Conservation (phyloP, 2,329 filamentous ascomycete species). For the Pseudogymnoascus sp. region DNA sequence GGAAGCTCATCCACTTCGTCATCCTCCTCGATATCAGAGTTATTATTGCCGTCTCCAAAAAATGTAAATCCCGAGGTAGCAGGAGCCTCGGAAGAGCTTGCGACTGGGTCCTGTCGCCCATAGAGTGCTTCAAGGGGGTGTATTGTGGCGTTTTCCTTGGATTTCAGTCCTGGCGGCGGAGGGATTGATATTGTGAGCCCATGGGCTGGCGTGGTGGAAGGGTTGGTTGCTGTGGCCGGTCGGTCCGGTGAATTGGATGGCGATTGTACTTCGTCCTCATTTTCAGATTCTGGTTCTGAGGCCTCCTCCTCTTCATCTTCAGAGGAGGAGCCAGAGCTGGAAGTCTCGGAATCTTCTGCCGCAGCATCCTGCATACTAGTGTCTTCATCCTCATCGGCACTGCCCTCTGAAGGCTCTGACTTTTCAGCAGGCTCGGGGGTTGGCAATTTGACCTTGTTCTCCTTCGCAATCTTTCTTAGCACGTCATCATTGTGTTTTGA, state of each 20-base stretch:
- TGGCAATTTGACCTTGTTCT: background rate
- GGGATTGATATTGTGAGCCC: constrained; percentile 34
- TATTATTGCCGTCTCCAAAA: constrained; percentile 52
- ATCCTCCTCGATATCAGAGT: constrained; percentile 36
- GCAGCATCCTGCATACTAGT: background rate
- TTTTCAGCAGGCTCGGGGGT: background rate
- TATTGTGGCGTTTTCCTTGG: constrained; percentile 38
- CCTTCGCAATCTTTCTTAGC: constrained; percentile 8
- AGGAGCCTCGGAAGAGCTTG: constrained; percentile 33
- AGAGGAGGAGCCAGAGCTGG: constrained; percentile 23
- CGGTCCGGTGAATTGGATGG: constrained; percentile 21
- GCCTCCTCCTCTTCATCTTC: constrained; percentile 18
- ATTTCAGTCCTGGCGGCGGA: constrained; percentile 35
- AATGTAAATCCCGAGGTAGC: constrained; percentile 66
- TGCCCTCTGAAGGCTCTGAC: constrained; percentile 12
- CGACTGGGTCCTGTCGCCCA: constrained; percentile 55
- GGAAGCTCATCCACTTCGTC: constrained; percentile 33
- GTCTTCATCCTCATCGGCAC: constrained; percentile 10
- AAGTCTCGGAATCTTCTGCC: constrained; percentile 18
- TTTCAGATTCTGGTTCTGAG: constrained; percentile 14
- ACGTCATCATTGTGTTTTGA: constrained; percentile 17
- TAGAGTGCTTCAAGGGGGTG: constrained; percentile 91
- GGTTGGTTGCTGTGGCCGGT: constrained; percentile 43
- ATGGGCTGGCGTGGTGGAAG: constrained; percentile 46
- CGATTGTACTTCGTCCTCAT: constrained; percentile 11